phyloP scores from a whole-genome alignment of 2,329 filamentous ascomycete genomes.

The Botrytis deweyae region DNA sequence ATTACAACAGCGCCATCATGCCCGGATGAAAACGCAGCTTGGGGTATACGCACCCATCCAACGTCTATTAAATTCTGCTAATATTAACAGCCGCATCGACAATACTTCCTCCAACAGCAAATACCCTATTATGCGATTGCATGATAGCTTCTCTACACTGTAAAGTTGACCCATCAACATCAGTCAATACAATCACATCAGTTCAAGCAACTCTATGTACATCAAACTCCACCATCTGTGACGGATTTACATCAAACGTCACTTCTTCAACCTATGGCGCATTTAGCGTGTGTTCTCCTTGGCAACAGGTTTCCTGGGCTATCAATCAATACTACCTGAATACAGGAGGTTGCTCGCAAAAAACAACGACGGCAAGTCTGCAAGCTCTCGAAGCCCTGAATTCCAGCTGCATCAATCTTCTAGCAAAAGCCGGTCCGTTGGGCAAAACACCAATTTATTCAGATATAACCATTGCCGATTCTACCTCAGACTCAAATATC shows the following conservation, averaged over 20 bases:
- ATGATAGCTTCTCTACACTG: constrained; percentile 66
- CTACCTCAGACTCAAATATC: neutral
- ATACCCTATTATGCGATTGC: constrained; percentile 75
- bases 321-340: constrained; percentile 61
- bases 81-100: constrained; percentile 47
- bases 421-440: neutral
- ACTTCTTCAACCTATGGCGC: constrained; percentile 68
- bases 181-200: constrained; percentile 60
- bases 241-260: constrained; percentile 47
- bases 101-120: constrained; percentile 73
- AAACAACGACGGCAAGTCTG: neutral
- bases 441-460: neutral
- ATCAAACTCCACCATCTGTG: constrained; percentile 45
- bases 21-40: neutral
- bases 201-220: constrained; percentile 49
- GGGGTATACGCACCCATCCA: neutral
- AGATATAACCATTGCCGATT: neutral
- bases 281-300: constrained; percentile 69
- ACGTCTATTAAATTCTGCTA: neutral
- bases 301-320: constrained; percentile 68
- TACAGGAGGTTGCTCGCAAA: constrained; percentile 37
- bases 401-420: neutral
- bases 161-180: neutral
- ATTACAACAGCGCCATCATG: constrained; percentile 18
- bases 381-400: neutral